Percentiles rank a stretch among this genome's conserved stretches.
These are phyloP conservation scores for Venustampulla echinocandica DNA, from an alignment of 495 filamentous ascomycete genomes.

Conservation along the genomic window DNA sequence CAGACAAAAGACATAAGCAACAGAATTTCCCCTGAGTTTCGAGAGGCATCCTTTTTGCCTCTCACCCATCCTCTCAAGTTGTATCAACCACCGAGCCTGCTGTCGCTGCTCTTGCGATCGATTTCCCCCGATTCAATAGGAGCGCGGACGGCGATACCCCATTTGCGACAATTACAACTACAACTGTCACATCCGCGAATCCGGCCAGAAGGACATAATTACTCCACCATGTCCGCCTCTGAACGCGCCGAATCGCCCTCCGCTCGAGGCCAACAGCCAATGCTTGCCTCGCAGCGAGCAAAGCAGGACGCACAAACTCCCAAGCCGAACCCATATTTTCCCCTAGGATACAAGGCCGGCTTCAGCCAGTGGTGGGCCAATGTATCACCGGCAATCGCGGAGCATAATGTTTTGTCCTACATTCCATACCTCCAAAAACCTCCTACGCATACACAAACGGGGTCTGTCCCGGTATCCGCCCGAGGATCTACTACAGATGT, in stretches of 20 bases:
- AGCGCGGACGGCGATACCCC: conserved; percentile 16
- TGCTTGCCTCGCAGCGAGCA: conserved; percentile 44
- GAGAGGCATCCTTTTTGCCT: conserved; percentile 17
- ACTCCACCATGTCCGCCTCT: conserved; percentile 29
- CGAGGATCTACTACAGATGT: conserved; percentile 27
- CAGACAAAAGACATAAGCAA: too few relatives aligned
- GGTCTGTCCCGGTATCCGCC: conserved; percentile 37
- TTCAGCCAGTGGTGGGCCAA: conserved; percentile 92
- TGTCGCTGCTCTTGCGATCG: conserved; percentile 24
- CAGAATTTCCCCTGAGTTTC: conserved; percentile 1
- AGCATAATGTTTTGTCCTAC: conserved; percentile 81
- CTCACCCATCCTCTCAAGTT: conserved; percentile 16
- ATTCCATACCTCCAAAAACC: conserved; percentile 76
- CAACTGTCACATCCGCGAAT: conserved; percentile 7
- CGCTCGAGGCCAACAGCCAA: conserved; percentile 35
- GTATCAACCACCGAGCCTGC: conserved; percentile 12
- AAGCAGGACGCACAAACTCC: conserved; percentile 26
- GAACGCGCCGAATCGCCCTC: conserved; percentile 24
- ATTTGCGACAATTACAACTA: conserved; percentile 6
- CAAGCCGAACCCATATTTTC: conserved; percentile 48
- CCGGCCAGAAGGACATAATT: conserved; percentile 8
- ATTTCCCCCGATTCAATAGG: conserved; percentile 14
- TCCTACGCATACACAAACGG: conserved; percentile 62
- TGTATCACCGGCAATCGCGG: conserved; percentile 71
- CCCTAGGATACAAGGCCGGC: conserved; percentile 83